Base-by-base conservation (phyloP, 257 asterid species). In the Cynanchum wilfordii region DNA sequence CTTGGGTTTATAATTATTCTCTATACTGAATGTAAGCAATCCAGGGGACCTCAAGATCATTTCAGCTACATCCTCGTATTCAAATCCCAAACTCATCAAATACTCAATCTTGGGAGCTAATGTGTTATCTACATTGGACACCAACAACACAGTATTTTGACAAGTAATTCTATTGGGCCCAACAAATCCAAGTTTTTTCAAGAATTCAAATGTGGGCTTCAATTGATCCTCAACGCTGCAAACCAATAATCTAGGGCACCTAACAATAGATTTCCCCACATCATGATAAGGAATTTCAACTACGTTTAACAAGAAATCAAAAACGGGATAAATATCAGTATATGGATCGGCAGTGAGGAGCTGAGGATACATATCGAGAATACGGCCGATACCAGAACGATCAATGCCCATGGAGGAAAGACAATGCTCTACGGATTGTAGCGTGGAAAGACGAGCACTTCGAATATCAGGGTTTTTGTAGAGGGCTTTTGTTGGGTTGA, bases 41-140 rank as follows among this genome's bases (percentile, higher is more conserved):
- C 93, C 96, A 29, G 98, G 98, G 7, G 93, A 93, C 72, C 97
- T 84, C 79, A 91, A 44, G 66, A 93, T 89, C 97, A 93, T 91
- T 16, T 80, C 78, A 77, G 74, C 80, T 49, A 93, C 96, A 5
- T 85, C 96, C 5, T 67, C 78, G n/a, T 74, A 77, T 40, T 75
- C 83, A 24, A 91, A 83, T 52, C 97, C 97, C 78, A 91, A 78
- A 0, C 84, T 83, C 59, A 79, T 42, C 70, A 91, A 78, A 80
- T 74, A 94, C 22, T 83, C 90, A 59, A 91, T 77, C 72, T 94
- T 94, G 1, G 91, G 97, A 16, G 57, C 76, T 81, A 91, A 75
- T 0, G 98, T 94, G 16, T 20, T 45, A 77, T 89, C 95, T 7
- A 94, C 90, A 75, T 88, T 91, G 0, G 97, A 91, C 1, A 94